Base-by-base conservation (phyloP, 345 rosid species). In the Gossypium thurberi region DNA sequence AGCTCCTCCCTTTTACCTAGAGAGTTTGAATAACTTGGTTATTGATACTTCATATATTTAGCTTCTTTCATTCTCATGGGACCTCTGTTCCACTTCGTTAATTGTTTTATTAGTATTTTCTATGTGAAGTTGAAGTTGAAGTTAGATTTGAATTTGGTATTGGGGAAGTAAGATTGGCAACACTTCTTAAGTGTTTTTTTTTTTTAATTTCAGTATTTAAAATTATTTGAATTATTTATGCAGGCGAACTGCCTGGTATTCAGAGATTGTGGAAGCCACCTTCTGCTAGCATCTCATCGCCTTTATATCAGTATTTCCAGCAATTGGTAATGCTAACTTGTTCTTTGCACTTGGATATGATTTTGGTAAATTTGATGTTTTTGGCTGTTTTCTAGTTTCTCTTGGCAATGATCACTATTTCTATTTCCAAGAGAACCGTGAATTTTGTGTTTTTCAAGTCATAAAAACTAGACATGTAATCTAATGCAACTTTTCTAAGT, bases 261-360 rank as follows among this genome's bases (percentile, higher is more conserved):
- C 84, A 75, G 73, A 77, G 85, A 56, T 74, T 87, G 13, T 74
- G 84, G 89, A 83, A 70, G 68, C 78, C 86, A 44, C 79, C 83
- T 52, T 71, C 84, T 33, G 28, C 81, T 3, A 72, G 65, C 58
- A 44, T 81, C 61, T 58, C 89, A 21, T 82, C 84, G 58, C 87
- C 96, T 43, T 75, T 84, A 46, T 86, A 85, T 82, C 93, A 84
- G 78, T 85, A 85, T 88, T 80, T 88, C 63, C 96, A 90, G 52
- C 85, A 84, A 70, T 59, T 81, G 90, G 97, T 93, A 86, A 84
- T 79, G 69, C 75, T 69, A 17, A n/a, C 47, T 20, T 37, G 40
- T 51, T 47, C 14, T 21, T 70, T 71, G 10, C 57, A 28, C 3
- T 74, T 67, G 20, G 20, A 50, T 60, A 51, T 7, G n/a, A 48